Conservation (phyloP, 164 flowering plant species). For the Nymphaea thermarum region DNA sequence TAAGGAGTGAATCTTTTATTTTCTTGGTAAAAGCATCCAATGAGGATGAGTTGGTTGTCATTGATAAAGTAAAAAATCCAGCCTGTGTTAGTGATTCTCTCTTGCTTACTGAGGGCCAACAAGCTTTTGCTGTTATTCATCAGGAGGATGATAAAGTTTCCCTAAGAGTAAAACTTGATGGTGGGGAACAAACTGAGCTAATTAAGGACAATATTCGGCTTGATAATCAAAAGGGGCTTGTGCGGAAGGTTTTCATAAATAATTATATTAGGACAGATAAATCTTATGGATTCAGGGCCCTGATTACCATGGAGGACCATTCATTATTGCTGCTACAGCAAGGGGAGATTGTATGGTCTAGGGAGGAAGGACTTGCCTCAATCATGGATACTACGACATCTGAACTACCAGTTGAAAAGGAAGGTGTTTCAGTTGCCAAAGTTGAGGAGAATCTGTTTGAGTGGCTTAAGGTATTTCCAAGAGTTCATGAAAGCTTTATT, state of each 20-base stretch:
- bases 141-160: slow-evolving; percentile 40
- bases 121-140: slow-evolving; percentile 59
- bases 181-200: slow-evolving; percentile 42
- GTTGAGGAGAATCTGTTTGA: slow-evolving; percentile 88
- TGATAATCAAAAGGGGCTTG: slow-evolving; percentile 56
- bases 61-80: slow-evolving; percentile 31
- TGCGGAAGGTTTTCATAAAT: slow-evolving; percentile 72
- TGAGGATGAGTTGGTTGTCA: slow-evolving; percentile 45
- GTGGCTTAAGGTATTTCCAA: slow-evolving; percentile 75
- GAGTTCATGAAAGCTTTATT: too few relatives aligned
- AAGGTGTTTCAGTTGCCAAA: slow-evolving; percentile 86
- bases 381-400: slow-evolving; percentile 72
- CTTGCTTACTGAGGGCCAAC: slow-evolving; percentile 42
- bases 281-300: slow-evolving; percentile 82
- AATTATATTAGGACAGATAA: slow-evolving; percentile 75
- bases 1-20: slow-evolving; percentile 23
- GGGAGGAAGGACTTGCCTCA: slow-evolving; percentile 97
- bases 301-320: slow-evolving; percentile 96
- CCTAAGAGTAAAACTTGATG: slow-evolving; percentile 49
- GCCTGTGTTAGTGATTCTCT: slow-evolving; percentile 68
- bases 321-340: slow-evolving; percentile 77
- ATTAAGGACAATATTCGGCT: slow-evolving; percentile 51
- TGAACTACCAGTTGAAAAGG: slow-evolving; percentile 77
- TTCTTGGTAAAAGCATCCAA: slow-evolving; percentile 32
- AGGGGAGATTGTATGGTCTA: slow-evolving; percentile 88